phyloP scores from a whole-genome alignment of 441 rosid species.

The Gossypium schwendimanii region DNA sequence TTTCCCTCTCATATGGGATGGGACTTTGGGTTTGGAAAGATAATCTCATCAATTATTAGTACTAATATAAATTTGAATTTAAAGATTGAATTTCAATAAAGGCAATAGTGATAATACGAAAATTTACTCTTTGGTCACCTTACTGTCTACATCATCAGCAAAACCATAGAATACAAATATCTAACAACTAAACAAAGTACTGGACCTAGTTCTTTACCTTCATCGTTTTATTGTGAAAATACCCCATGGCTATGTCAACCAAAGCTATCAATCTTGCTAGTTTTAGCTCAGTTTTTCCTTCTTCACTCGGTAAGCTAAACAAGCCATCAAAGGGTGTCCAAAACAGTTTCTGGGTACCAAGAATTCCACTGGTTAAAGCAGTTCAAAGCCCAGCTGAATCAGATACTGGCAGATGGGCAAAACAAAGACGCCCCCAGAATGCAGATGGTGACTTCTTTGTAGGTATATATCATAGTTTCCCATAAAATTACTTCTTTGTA shows the following conservation, averaged over 20 bases:
- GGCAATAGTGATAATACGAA: no score
- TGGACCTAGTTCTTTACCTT: neutral
- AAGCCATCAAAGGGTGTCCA: neutral
- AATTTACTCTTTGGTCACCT: no score
- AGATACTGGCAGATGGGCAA: conserved; percentile 9
- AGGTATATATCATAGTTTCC: conserved; percentile 21
- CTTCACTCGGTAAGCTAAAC: conserved; percentile 3
- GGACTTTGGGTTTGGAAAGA: no score
- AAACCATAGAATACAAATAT: no score
- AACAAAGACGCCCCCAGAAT: conserved; percentile 34
- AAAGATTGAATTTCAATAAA: no score
- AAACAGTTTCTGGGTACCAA: conserved; percentile 1
- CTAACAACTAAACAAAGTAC: neutral
- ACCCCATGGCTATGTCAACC: conserved; percentile 11
- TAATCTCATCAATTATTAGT: no score
- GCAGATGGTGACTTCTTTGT: conserved; percentile 47
- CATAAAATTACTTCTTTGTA: conserved; percentile 28
- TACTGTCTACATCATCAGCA: no score
- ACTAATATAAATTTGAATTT: no score
- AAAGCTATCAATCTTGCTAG: conserved; percentile 1
- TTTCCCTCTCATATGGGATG: no score
- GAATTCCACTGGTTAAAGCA: conserved; percentile 21
- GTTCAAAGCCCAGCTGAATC: conserved; percentile 17
- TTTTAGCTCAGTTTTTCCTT: neutral
- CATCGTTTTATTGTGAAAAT: neutral